Conservation (phyloP, 371 early-diverging fungal species). For the Mucor racemosus region DNA sequence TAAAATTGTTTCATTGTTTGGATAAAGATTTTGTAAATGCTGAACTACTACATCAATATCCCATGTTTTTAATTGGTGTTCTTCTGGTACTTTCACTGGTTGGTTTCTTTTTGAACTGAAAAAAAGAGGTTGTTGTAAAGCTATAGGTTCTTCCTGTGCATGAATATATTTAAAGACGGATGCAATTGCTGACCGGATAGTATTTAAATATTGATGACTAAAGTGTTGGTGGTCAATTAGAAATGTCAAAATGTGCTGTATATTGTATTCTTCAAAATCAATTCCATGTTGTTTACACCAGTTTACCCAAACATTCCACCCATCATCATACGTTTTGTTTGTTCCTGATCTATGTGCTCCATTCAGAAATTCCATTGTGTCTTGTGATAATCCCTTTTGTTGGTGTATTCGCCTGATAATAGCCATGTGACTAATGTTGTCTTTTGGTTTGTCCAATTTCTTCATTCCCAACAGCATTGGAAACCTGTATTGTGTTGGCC, state of each 20-base stretch:
- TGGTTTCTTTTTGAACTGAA: no score
- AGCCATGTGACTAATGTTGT: constrained; percentile 30
- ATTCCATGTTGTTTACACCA: no score
- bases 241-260: not conserved
- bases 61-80: no score
- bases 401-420: constrained; percentile 20
- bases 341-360: constrained; percentile 7
- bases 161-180: constrained; percentile 10
- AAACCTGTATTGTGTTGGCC: constrained; percentile 33
- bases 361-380: not conserved
- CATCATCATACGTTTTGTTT: constrained; percentile 19
- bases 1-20: no score
- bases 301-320: no score
- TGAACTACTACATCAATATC: no score
- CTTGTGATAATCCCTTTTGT: constrained; percentile 15
- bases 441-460: not conserved
- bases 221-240: not conserved
- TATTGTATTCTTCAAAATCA: constrained; percentile 3
- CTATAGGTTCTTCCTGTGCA: constrained; percentile 2
- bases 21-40: no score
- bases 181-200: constrained; percentile 13
- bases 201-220: not conserved
- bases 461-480: constrained; percentile 17
- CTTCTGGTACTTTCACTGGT: no score
- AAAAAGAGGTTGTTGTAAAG: not conserved